Evolutionary conservation across 345 rosid genomes (phyloP).

Genomic region (Linum trigynum): DNA sequence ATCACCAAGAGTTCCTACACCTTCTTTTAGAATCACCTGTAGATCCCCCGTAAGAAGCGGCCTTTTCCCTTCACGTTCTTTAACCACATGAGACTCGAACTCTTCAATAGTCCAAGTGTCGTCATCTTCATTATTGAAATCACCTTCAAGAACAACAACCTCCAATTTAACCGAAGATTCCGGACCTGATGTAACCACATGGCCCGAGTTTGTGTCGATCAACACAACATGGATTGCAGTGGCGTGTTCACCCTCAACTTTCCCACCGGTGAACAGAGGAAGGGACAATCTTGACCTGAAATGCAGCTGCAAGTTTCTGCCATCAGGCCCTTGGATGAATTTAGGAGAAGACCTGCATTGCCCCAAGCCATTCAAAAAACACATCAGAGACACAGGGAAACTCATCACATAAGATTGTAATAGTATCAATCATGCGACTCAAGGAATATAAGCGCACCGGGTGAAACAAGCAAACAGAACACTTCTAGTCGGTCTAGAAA

Average conservation of each 20-base stretch:
- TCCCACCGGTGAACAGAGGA: slow-evolving; percentile 28
- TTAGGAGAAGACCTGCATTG: slow-evolving; percentile 22
- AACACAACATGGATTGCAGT: slow-evolving; percentile 20
- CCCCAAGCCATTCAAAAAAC: background rate
- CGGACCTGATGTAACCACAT: slow-evolving; percentile 24
- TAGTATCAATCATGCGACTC: too few species aligned
- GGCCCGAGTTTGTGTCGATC: slow-evolving; percentile 25
- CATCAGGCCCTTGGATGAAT: slow-evolving; percentile 17
- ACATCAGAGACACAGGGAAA: background rate
- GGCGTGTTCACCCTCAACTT: slow-evolving; percentile 31
- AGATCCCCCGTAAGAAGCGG: slow-evolving; percentile 34
- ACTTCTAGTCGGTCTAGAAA: too few species aligned
- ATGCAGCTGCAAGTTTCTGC: slow-evolving; percentile 30
- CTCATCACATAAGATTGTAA: background rate
- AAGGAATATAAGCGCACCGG: too few species aligned
- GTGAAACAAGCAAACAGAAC: too few species aligned
- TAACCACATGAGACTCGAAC: slow-evolving; percentile 27
- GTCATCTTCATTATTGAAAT: slow-evolving; percentile 28
- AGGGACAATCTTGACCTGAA: slow-evolving; percentile 25
- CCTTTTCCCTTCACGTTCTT: slow-evolving; percentile 33
- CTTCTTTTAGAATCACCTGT: slow-evolving; percentile 30
- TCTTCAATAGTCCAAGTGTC: slow-evolving; percentile 26
- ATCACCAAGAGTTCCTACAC: slow-evolving; percentile 30
- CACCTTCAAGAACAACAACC: slow-evolving; percentile 32
- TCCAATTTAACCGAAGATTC: slow-evolving; percentile 30